A percentile compares a stretch with the other conserved stretches of the same genome.
Conservation (phyloP, 495 filamentous ascomycete species). For the Penicillium antarcticum region DNA sequence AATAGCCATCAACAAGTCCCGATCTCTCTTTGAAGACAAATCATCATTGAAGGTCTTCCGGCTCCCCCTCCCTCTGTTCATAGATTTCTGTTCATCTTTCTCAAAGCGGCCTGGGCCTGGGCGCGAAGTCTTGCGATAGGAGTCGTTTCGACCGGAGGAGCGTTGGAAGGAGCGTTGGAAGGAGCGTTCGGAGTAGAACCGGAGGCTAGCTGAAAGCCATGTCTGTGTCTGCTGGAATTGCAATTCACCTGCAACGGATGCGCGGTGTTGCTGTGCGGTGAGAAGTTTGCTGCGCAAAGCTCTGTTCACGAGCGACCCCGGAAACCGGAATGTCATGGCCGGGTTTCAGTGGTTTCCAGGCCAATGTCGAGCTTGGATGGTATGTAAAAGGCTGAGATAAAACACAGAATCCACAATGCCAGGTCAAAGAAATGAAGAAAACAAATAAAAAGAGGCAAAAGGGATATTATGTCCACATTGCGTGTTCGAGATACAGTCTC, state of each 20-base stretch:
- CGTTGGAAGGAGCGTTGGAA: background rate
- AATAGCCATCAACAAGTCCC: slow-evolving; percentile 18
- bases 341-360: background rate
- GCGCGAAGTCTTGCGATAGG: too few species aligned
- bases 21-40: too few species aligned
- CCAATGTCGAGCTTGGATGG: background rate
- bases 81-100: background rate
- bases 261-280: slow-evolving; percentile 8
- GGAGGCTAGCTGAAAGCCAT: background rate
- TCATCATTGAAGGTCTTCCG: too few species aligned
- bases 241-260: background rate
- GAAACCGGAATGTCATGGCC: slow-evolving; percentile 15
- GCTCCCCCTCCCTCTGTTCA: too few species aligned
- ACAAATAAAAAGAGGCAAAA: background rate
- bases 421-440: background rate
- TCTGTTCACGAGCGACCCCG: slow-evolving; percentile 21
- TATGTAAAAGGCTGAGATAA: background rate
- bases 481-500: background rate
- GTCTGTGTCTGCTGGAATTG: slow-evolving; percentile 1
- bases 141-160: background rate
- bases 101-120: background rate
- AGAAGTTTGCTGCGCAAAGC: slow-evolving; percentile 22
- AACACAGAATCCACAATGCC: background rate
- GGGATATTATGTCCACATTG: background rate
- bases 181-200: background rate